Evolutionary conservation across 257 asterid species (phyloP), one percentile per base, ranked within the genome.

Genomic region (Voacanga thouarsii): DNA sequence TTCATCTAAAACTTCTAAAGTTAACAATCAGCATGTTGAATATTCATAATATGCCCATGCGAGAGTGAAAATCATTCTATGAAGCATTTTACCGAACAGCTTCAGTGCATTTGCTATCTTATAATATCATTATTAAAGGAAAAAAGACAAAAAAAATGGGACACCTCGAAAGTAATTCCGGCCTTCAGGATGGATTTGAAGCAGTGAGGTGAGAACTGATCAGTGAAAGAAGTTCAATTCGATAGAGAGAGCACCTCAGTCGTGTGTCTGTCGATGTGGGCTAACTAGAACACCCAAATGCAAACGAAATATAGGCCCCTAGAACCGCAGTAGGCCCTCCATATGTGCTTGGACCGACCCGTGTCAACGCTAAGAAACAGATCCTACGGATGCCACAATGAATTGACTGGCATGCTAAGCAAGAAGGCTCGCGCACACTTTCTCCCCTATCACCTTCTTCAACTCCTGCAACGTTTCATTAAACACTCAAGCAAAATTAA

Each of bases 391-490:
- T 14, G n/a, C 6, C 7, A n/a, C 0, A 60, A 12, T 60, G 37
- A n/a, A 8, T 3, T 66, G 2, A 68, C 8, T 41, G 33, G 53
- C 18, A 68, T 68, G 73, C 33, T 68, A 41, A 68, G 7, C 53
- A 68, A 68, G 73, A 41, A 41, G 43, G 28, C 53, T 21, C 2
- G 30, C 33, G 0, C 19, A 21, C 4, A 30, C 19, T 73, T 50
- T 9, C 19, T 9, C 30, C 86, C 97, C 8, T 80, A 79, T 70
- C 71, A 26, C 6, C 67, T 91, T 11, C 96, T 89, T 78, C 88
- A 79, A 71, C 87, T 90, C 80, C 94, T 93, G 67, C 96, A 88
- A 77, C 86, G 83, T 59, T 79, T 83, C 77, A 79, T 73, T 64
- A 88, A 60, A 41, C 61, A 71, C 71, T 56, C 79, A 5, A 79